Conservation (phyloP, 148 eudicot genomes). For the Cornus florida region DNA sequence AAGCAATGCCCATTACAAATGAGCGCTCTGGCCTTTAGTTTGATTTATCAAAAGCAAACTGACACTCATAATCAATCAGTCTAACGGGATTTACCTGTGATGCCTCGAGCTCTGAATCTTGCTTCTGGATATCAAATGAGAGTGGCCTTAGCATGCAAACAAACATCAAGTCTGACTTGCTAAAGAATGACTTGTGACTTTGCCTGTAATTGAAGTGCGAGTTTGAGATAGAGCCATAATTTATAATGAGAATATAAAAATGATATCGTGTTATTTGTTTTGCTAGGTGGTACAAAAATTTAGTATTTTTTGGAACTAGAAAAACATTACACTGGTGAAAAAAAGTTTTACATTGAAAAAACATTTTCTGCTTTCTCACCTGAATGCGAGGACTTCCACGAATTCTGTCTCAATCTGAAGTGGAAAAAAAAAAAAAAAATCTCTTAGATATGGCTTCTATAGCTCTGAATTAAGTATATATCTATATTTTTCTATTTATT, state of each 20-base stretch:
- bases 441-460: conserved; percentile 1
- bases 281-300: no score
- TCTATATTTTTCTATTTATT: not conserved
- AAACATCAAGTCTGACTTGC: conserved; percentile 68
- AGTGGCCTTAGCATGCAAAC: conserved; percentile 60
- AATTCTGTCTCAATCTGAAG: conserved; percentile 70
- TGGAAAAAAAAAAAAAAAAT: conserved; percentile 7
- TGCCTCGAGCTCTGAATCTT: conserved; percentile 63
- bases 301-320: not conserved
- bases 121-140: conserved; percentile 51
- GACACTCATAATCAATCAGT: not conserved
- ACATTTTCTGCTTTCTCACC: conserved; percentile 29
- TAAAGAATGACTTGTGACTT: conserved; percentile 64
- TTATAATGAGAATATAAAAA: not conserved
- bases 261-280: not conserved
- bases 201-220: conserved; percentile 40
- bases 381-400: conserved; percentile 63
- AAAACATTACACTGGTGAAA: not conserved
- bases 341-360: not conserved
- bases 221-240: not conserved
- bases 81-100: conserved; percentile 50
- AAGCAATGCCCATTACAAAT: no score
- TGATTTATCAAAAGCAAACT: not conserved
- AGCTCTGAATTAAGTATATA: not conserved
- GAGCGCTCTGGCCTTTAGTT: not conserved